phyloP scores from a whole-genome alignment of 169 alveolate genomes.

The Cryptosporidium meleagridis region DNA sequence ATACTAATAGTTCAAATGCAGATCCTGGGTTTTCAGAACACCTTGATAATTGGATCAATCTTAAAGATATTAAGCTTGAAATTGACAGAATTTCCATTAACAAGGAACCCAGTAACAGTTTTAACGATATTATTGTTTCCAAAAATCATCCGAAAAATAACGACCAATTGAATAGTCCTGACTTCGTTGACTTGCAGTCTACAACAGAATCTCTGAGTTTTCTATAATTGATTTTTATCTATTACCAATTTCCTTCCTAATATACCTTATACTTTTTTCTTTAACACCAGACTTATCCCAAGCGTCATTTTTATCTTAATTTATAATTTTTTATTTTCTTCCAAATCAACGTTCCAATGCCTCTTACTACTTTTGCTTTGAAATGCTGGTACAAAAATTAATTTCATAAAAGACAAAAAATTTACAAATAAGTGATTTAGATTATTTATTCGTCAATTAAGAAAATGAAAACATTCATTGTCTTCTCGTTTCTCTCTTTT shows the following conservation, averaged over 20 bases:
- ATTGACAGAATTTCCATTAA: conserved; percentile 22
- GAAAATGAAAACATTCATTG: not conserved
- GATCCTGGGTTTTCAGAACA: not conserved
- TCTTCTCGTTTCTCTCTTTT: too few species aligned
- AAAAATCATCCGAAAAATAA: not conserved
- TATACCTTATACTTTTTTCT: not conserved
- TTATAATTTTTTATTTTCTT: not conserved
- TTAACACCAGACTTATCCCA: not conserved
- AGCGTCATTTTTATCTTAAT: not conserved
- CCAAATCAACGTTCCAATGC: not conserved
- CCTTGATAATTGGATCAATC: not conserved
- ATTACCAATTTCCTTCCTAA: not conserved
- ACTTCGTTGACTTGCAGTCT: conserved; percentile 30
- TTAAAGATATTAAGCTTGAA: conserved; percentile 13
- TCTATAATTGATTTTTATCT: not conserved
- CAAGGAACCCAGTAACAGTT: not conserved
- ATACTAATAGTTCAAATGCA: not conserved
- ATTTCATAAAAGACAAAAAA: too few species aligned
- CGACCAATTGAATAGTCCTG: not conserved
- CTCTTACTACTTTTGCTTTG: not conserved
- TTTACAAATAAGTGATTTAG: too few species aligned
- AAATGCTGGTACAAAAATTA: too few species aligned
- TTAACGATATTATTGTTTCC: not conserved
- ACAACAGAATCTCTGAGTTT: conserved; percentile 62
- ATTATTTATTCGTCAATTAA: too few species aligned